phyloP scores from a whole-genome alignment of 2,329 filamentous ascomycete genomes.

The Aspergillus ochraceus region DNA sequence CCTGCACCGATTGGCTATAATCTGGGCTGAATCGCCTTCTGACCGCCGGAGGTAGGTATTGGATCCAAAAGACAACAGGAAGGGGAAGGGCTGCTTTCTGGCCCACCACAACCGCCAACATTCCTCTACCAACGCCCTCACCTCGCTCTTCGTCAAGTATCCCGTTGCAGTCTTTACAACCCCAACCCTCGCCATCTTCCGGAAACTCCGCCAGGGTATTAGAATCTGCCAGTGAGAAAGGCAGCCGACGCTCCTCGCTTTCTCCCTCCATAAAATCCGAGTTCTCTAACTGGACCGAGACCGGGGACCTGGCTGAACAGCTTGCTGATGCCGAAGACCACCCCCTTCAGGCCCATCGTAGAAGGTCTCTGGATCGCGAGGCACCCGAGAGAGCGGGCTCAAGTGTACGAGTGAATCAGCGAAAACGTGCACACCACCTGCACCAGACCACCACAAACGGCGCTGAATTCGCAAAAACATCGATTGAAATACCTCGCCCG shows the following conservation, averaged over 20 bases:
- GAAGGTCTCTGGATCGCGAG: conserved; percentile 64
- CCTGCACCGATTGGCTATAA: neutral
- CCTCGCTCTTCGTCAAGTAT: conserved; percentile 73
- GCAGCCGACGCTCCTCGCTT: conserved; percentile 53
- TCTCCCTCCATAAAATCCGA: conserved; percentile 61
- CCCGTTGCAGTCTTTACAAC: conserved; percentile 72
- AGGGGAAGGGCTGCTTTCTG: conserved; percentile 66
- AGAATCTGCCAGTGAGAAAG: conserved; percentile 49
- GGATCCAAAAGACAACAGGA: conserved; percentile 1
- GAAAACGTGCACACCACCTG: conserved; percentile 71
- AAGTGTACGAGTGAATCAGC: conserved; percentile 41
- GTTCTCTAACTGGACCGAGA: conserved; percentile 88
- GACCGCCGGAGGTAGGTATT: neutral
- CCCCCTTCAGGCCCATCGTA: conserved; percentile 70
- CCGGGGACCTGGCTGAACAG: conserved; percentile 92
- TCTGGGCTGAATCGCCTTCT: neutral
- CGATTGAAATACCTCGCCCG: conserved; percentile 74
- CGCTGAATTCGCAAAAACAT: conserved; percentile 36
- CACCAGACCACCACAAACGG: conserved; percentile 46
- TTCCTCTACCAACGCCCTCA: conserved; percentile 70
- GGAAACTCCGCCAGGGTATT: conserved; percentile 37
- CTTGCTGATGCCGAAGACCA: conserved; percentile 74
- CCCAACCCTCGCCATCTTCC: conserved; percentile 36
- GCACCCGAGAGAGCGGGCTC: conserved; percentile 47
- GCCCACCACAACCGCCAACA: conserved; percentile 75